Base-by-base conservation (phyloP, 352 stramenopile genomes). In the Phytophthora sansomeana region DNA sequence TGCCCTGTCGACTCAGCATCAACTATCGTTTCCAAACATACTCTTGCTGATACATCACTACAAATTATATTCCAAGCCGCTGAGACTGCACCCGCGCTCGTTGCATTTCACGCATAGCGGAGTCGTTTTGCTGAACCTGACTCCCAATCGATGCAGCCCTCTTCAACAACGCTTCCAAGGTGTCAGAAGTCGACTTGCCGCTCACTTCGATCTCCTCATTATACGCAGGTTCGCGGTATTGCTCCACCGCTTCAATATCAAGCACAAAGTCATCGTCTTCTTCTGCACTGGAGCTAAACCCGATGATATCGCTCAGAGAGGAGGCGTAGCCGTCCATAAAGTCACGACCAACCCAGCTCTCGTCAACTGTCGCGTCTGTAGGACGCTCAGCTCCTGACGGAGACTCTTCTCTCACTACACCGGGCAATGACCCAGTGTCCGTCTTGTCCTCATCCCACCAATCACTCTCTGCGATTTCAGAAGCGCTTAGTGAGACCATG, bases 41-140 rank as follows among this genome's bases (percentile, higher is more conserved):
- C 32, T 36, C 32, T 36, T 36, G 32, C 13, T 14, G 4, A 36
- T 36, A n/a, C 32, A 13, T 11, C 32, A 36, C 9, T 11, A 38
- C 13, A 38, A 11, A 28, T 53, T 58, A 63, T 17, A 44, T 30
- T n/a, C 16, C 36, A 21, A 67, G 33, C 5, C 35, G 48, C 5
- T 33, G 56, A 39, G 57, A 72, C 51, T 58, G 48, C 33, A 60
- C 48, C 24, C 48, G 39, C 16, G 56, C 38, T 24, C 54, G 50
- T 24, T 68, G 43, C 64, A 72, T 54, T 33, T 72, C 58, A 6
- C 58, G 58, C 64, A 72, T 68, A 29, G 28, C 58, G 6, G 58
- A 68, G 51, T 72, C 58, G 29, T 60, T 68, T 39, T 68, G 64
- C 44, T 72, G 64, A 19, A 72, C 64, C 24, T 72, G 64, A n/a